Conservation (phyloP, 225 moss, liverwort and hornwort species). For the Bryoerythrophyllum caledonicum region DNA sequence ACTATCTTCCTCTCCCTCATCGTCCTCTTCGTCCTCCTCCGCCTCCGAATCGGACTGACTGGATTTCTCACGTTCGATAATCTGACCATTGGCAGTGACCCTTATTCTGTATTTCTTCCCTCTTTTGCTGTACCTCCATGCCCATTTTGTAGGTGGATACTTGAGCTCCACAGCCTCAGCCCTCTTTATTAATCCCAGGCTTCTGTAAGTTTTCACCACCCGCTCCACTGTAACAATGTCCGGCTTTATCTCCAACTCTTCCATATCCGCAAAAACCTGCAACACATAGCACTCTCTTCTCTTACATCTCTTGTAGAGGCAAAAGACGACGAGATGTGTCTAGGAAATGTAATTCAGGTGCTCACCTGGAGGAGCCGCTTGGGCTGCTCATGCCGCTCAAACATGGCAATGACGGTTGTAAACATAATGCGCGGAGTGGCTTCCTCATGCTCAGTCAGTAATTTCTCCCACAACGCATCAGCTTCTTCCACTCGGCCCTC, state of each 20-base stretch:
- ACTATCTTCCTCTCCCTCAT: constrained; percentile 13
- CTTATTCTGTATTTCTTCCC: constrained; percentile 44
- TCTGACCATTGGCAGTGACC: constrained; percentile 25
- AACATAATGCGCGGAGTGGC: constrained; percentile 83
- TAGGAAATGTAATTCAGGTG: background rate
- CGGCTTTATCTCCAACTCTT: constrained; percentile 49
- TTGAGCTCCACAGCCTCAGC: constrained; percentile 30
- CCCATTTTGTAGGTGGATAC: constrained; percentile 44
- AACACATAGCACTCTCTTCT: constrained; percentile 19
- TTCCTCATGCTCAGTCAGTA: constrained; percentile 70
- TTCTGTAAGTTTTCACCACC: constrained; percentile 44
- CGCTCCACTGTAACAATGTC: constrained; percentile 47
- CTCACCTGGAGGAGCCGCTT: constrained; percentile 81
- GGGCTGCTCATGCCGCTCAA: constrained; percentile 71
- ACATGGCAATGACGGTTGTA: constrained; percentile 76
- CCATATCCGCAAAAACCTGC: constrained; percentile 66
- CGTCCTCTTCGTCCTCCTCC: background rate
- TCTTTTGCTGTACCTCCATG: constrained; percentile 31
- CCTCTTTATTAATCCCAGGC: constrained; percentile 53
- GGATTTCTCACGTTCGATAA: constrained; percentile 8
- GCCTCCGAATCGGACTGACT: constrained; percentile 2
- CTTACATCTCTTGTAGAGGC: constrained; percentile 11
- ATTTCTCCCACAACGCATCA: constrained; percentile 73
- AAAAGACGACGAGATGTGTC: background rate
- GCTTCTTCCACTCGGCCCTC: constrained; percentile 97